Conservation (phyloP, 345 rosid genomes). For the Clausena lansium region DNA sequence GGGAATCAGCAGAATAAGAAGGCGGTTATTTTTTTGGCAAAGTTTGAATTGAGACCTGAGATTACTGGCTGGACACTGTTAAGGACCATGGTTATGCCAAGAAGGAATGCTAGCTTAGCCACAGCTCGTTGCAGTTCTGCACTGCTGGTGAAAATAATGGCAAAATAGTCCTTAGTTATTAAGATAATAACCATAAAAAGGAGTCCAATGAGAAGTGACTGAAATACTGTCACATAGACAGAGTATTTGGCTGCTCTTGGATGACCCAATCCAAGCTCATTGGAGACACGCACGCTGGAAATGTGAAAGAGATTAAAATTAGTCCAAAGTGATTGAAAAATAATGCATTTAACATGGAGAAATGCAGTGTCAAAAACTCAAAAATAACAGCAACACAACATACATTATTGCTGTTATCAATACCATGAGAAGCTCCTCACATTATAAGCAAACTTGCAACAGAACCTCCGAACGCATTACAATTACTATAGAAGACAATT, state of each 20-base stretch:
- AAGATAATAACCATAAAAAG: conserved; percentile 55
- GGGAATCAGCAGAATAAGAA: neutral
- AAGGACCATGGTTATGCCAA: conserved; percentile 75
- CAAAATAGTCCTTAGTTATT: conserved; percentile 50
- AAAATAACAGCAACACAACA: too few species aligned
- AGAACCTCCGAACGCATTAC: neutral
- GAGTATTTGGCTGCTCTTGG: conserved; percentile 81
- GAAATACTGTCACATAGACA: conserved; percentile 46
- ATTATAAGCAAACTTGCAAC: neutral
- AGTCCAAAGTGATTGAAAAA: too few species aligned
- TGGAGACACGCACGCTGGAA: conserved; percentile 72
- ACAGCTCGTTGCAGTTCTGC: conserved; percentile 45
- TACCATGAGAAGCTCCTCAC: too few species aligned
- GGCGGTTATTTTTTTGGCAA: neutral
- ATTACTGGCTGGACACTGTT: conserved; percentile 87
- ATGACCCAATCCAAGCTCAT: conserved; percentile 71
- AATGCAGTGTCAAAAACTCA: neutral
- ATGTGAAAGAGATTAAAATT: neutral
- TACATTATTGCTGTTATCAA: too few species aligned
- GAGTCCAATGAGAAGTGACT: conserved; percentile 64
- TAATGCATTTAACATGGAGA: neutral
- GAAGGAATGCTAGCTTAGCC: conserved; percentile 60
- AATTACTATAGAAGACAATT: too few species aligned
- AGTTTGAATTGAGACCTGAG: conserved; percentile 47
- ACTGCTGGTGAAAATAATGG: conserved; percentile 63